phyloP scores from a whole-genome alignment of 2,329 filamentous ascomycete genomes.

The Ceratocystis ficicola region DNA sequence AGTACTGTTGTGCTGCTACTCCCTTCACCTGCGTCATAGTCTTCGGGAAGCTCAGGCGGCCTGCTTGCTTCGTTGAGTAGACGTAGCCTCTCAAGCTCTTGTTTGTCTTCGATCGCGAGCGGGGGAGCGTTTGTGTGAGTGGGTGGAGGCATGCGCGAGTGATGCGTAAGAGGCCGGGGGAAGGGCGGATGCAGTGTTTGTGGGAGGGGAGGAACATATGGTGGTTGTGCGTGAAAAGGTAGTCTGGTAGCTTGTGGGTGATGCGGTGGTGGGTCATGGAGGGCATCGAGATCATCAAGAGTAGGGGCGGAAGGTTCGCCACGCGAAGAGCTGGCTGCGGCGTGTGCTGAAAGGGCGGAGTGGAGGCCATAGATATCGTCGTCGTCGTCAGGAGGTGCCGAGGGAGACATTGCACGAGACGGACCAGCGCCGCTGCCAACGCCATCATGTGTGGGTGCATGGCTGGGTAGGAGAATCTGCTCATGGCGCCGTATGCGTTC shows the following conservation, averaged over 20 bases:
- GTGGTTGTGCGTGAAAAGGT: neutral
- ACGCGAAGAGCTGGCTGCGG: conserved; percentile 16
- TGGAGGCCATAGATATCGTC: conserved; percentile 38
- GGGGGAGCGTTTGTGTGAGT: neutral
- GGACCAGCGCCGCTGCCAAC: conserved; percentile 24
- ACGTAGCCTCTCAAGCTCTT: conserved; percentile 57
- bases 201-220: conserved; percentile 23
- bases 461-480: conserved; percentile 66
- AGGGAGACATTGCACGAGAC: conserved; percentile 30
- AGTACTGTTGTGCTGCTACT: conserved; percentile 19
- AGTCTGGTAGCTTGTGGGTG: conserved; percentile 16
- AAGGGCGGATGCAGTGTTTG: conserved; percentile 25
- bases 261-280: conserved; percentile 23
- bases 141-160: conserved; percentile 6
- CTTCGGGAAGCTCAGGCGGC: conserved; percentile 46
- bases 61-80: conserved; percentile 53
- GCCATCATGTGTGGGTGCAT: conserved; percentile 36
- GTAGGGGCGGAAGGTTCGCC: conserved; percentile 17
- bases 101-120: conserved; percentile 54
- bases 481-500: conserved; percentile 67
- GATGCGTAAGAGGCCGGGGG: neutral
- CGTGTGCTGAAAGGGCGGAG: conserved; percentile 34
- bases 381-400: conserved; percentile 25
- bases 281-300: conserved; percentile 13
- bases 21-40: conserved; percentile 33